phyloP scores from a whole-genome alignment of 176 grass and related monocot species.

The Ampelocalamus luodianensis region DNA sequence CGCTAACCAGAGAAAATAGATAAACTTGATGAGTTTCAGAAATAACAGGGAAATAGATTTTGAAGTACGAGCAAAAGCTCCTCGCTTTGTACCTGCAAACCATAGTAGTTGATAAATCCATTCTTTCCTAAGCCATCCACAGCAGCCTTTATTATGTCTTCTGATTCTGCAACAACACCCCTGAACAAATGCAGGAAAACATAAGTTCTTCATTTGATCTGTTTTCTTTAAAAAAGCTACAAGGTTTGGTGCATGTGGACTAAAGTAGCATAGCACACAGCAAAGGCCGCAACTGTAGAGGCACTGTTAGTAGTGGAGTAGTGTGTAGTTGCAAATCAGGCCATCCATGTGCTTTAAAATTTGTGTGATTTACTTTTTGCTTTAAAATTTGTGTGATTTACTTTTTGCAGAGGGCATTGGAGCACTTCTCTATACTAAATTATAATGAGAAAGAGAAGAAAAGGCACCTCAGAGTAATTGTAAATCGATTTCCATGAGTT shows the following conservation, averaged over 20 bases:
- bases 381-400: not conserved
- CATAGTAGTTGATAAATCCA: conserved; percentile 98
- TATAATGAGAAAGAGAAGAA: conserved; percentile 7
- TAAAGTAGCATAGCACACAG: conserved; percentile 12
- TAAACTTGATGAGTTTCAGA: conserved; percentile 41
- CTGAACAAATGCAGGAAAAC: conserved; percentile 56
- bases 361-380: not conserved
- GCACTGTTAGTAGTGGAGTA: not conserved
- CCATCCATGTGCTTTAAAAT: not conserved
- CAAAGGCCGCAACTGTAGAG: conserved; percentile 14
- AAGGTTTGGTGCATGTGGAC: conserved; percentile 25
- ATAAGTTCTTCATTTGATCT: conserved; percentile 37
- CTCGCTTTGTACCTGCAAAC: conserved; percentile 69
- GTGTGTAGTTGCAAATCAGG: not conserved
- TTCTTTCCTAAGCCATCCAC: conserved; percentile 70
- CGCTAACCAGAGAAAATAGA: conserved; percentile 61
- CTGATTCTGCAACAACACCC: conserved; percentile 76
- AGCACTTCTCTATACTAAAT: conserved; percentile 1
- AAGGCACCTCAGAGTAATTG: conserved; percentile 86
- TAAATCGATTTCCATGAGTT: conserved; percentile 86
- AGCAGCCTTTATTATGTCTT: conserved; percentile 77
- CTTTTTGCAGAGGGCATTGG: not conserved
- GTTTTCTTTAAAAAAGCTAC: conserved; percentile 33
- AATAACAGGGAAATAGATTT: conserved; percentile 24
- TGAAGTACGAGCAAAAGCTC: conserved; percentile 14